A percentile compares a stretch with the other conserved stretches of the same genome.
Evolutionary conservation across 2,329 filamentous ascomycete species (phyloP).

Genomic region (Neopestalotiopsis rosae): DNA sequence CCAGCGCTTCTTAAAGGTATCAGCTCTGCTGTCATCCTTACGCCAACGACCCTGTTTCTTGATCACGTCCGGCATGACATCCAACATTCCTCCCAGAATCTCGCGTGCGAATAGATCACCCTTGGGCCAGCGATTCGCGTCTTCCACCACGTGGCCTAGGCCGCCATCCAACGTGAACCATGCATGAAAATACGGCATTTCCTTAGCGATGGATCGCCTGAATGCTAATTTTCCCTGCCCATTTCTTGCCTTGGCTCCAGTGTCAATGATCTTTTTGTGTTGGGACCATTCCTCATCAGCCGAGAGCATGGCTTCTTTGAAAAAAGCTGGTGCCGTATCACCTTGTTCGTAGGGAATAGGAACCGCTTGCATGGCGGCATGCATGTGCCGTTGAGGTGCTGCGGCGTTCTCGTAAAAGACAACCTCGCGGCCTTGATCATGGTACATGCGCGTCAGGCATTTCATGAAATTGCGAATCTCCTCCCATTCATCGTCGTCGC

Average conservation of each 20-base stretch:
- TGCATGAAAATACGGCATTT: constrained; percentile 98
- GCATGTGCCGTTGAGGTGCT: constrained; percentile 74
- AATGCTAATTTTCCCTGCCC: constrained; percentile 84
- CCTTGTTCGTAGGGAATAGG: constrained; percentile 92
- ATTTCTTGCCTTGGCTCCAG: constrained; percentile 65
- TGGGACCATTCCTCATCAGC: constrained; percentile 94
- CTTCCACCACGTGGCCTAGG: constrained; percentile 90
- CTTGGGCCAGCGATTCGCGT: constrained; percentile 81
- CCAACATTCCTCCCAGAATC: constrained; percentile 90
- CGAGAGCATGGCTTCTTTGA: constrained; percentile 89
- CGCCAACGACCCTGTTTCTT: constrained; percentile 91
- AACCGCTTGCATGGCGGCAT: constrained; percentile 85
- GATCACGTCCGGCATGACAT: constrained; percentile 79
- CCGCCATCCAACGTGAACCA: constrained; percentile 96
- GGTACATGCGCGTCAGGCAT: constrained; percentile 89
- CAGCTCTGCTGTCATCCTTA: constrained; percentile 70
- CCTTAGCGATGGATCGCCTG: constrained; percentile 81
- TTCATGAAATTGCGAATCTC: constrained; percentile 99
- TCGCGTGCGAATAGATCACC: constrained; percentile 94
- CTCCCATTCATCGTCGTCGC: constrained; percentile 99
- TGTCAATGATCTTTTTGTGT: constrained; percentile 94
- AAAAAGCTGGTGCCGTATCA: constrained; percentile 91
- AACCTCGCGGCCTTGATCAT: constrained; percentile 88
- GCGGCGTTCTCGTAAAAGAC: constrained; percentile 98
- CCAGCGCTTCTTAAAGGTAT: constrained; percentile 85